Conservation (phyloP, 2,329 filamentous ascomycete species). For the Colletotrichum sp. region DNA sequence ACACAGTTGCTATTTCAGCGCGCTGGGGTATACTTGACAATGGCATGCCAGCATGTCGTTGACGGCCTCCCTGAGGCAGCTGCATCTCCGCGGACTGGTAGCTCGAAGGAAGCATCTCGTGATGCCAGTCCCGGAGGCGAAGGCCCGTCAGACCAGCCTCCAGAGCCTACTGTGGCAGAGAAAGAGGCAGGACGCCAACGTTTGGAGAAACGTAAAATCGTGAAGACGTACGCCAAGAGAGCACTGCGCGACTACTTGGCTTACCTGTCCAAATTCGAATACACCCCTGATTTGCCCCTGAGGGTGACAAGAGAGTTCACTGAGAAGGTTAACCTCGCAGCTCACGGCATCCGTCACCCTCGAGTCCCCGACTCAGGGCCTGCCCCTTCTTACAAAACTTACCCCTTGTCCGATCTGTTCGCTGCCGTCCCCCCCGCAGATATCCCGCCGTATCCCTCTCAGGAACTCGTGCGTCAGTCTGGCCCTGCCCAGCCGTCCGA, state of each 20-base stretch:
- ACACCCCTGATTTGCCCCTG: constrained; percentile 73
- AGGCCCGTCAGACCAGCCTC: background rate
- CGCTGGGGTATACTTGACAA: constrained; percentile 72
- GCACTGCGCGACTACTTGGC: constrained; percentile 76
- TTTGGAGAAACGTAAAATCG: constrained; percentile 64
- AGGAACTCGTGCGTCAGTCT: constrained; percentile 35
- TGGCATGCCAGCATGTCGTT: constrained; percentile 71
- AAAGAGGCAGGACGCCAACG: constrained; percentile 41
- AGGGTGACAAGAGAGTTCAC: constrained; percentile 63
- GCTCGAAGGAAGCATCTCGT: background rate
- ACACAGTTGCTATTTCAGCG: constrained; percentile 79
- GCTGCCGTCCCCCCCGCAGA: constrained; percentile 68
- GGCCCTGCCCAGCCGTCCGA: constrained; percentile 39
- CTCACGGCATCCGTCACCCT: constrained; percentile 50
- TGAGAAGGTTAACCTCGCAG: constrained; percentile 62
- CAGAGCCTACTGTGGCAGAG: constrained; percentile 44
- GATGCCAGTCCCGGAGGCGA: background rate
- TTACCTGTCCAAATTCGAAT: constrained; percentile 78
- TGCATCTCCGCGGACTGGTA: background rate
- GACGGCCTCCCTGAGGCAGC: constrained; percentile 48
- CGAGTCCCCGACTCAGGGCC: constrained; percentile 25
- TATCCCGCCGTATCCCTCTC: constrained; percentile 70
- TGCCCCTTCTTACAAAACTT: constrained; percentile 41
- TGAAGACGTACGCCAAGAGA: constrained; percentile 77
- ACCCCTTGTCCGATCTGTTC: constrained; percentile 69